phyloP scores from a whole-genome alignment of 2,329 filamentous ascomycete species.

The Cladobotryum protrusum region DNA sequence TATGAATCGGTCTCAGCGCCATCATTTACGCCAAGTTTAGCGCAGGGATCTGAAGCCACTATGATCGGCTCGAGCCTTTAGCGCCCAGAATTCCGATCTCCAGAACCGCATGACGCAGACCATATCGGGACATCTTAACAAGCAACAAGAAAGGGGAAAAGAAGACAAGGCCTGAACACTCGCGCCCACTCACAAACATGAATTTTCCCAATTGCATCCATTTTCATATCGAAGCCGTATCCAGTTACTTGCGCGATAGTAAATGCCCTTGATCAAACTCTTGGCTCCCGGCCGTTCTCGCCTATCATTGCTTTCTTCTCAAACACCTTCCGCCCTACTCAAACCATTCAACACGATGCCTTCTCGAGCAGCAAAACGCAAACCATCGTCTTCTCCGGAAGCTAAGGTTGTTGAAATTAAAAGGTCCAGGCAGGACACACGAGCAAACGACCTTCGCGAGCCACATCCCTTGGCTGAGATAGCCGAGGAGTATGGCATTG shows the following conservation, averaged over 20 bases:
- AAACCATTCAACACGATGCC: conserved; percentile 21
- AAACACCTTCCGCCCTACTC: neutral
- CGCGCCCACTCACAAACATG: neutral
- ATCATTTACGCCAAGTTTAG: neutral
- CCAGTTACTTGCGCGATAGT: neutral
- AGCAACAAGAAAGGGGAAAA: neutral
- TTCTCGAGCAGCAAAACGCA: conserved; percentile 23
- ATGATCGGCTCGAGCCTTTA: conserved; percentile 5
- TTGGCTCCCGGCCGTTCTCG: neutral
- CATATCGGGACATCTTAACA: conserved; percentile 21
- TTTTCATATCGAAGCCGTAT: neutral
- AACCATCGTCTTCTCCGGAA: conserved; percentile 16
- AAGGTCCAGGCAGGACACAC: conserved; percentile 26
- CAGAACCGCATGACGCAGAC: conserved; percentile 24
- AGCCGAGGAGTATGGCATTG: conserved; percentile 52
- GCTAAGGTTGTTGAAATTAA: conserved; percentile 22
- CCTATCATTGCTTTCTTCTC: neutral
- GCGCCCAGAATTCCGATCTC: conserved; percentile 22
- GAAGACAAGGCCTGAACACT: neutral
- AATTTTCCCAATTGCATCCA: neutral
- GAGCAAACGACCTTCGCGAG: conserved; percentile 30
- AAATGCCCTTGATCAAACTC: conserved; percentile 6
- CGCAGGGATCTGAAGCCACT: conserved; percentile 13
- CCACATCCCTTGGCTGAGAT: conserved; percentile 42
- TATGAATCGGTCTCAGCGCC: too few relatives aligned